Evolutionary conservation across 2,329 filamentous ascomycete genomes (phyloP).

Genomic region (Laburnicola sp.): DNA sequence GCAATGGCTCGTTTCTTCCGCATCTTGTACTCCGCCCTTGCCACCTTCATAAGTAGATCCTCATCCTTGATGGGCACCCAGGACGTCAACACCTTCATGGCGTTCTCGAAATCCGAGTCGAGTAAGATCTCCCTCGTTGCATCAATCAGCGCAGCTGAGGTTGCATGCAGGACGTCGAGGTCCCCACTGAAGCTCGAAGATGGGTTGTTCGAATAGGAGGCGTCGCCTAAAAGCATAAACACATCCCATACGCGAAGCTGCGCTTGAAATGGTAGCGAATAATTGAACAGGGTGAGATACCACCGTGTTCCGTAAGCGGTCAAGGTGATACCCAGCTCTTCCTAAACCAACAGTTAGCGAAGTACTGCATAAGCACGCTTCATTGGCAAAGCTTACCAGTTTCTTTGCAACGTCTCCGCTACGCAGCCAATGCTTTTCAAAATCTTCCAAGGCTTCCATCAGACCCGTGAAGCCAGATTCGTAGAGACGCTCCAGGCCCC

Average conservation of each 20-base stretch:
- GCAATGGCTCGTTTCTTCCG: slow-evolving; percentile 55
- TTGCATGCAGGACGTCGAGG: slow-evolving; percentile 86
- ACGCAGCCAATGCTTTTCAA: slow-evolving; percentile 80
- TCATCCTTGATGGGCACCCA: slow-evolving; percentile 95
- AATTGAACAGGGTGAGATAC: slow-evolving; percentile 97
- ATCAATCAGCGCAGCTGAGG: slow-evolving; percentile 86
- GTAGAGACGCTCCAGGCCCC: slow-evolving; percentile 84
- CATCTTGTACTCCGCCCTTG: slow-evolving; percentile 82
- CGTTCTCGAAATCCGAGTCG: slow-evolving; percentile 94
- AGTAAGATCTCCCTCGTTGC: slow-evolving; percentile 85
- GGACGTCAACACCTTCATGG: slow-evolving; percentile 94
- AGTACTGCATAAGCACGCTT: neutral
- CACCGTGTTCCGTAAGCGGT: slow-evolving; percentile 95
- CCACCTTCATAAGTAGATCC: slow-evolving; percentile 88
- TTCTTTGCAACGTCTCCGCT: slow-evolving; percentile 77
- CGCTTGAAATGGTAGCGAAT: slow-evolving; percentile 90
- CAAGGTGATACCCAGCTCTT: slow-evolving; percentile 76
- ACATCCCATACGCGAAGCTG: slow-evolving; percentile 97
- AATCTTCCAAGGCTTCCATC: slow-evolving; percentile 82
- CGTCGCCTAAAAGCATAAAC: slow-evolving; percentile 89
- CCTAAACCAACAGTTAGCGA: slow-evolving; percentile 51
- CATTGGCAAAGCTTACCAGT: slow-evolving; percentile 61
- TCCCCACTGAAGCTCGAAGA: slow-evolving; percentile 57
- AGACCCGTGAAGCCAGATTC: slow-evolving; percentile 80
- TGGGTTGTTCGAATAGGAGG: slow-evolving; percentile 50